Evolutionary conservation across 805 yeast species (phyloP).

Genomic region (Candida hungchunana): DNA sequence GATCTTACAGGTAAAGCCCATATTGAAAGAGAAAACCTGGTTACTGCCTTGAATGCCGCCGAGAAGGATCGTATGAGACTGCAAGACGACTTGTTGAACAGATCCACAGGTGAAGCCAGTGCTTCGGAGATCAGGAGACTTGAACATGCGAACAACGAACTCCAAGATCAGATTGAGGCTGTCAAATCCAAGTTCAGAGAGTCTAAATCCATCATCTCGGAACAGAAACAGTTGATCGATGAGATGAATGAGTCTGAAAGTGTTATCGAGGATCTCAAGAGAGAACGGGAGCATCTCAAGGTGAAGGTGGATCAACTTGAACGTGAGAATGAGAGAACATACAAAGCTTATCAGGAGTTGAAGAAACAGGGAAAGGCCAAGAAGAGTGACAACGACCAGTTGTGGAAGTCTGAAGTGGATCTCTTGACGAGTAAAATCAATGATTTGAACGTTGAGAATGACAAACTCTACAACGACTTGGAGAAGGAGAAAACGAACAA

Average conservation of each 20-base stretch:
- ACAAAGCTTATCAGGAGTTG: conserved; percentile 20
- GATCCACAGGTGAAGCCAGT: conserved; percentile 10
- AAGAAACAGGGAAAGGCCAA: conserved; percentile 13
- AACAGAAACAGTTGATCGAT: conserved; percentile 20
- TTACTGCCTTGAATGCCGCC: conserved; percentile 1
- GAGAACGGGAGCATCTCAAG: conserved; percentile 13
- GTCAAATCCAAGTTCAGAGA: conserved; percentile 17
- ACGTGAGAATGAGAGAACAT: conserved; percentile 30
- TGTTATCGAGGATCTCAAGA: conserved; percentile 15
- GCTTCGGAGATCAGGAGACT: conserved; percentile 10
- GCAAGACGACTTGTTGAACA: conserved; percentile 10
- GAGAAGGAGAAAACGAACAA: conserved; percentile 28
- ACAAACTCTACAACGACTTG: conserved; percentile 33
- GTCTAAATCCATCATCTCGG: conserved; percentile 20
- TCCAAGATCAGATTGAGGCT: conserved; percentile 16
- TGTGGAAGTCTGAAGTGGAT: conserved; percentile 31
- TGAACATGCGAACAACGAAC: conserved; percentile 9
- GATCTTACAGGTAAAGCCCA: conserved; percentile 1
- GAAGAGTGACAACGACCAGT: conserved; percentile 6
- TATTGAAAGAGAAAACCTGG: conserved; percentile 3
- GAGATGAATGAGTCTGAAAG: conserved; percentile 23
- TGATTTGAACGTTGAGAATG: conserved; percentile 33
- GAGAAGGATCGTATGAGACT: conserved; percentile 8
- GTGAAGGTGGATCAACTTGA: conserved; percentile 27
- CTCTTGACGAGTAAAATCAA: conserved; percentile 30